These are phyloP conservation scores for Dictyostelium intermedium DNA, from an alignment of 78 protist genomes.

Conservation along the genomic window DNA sequence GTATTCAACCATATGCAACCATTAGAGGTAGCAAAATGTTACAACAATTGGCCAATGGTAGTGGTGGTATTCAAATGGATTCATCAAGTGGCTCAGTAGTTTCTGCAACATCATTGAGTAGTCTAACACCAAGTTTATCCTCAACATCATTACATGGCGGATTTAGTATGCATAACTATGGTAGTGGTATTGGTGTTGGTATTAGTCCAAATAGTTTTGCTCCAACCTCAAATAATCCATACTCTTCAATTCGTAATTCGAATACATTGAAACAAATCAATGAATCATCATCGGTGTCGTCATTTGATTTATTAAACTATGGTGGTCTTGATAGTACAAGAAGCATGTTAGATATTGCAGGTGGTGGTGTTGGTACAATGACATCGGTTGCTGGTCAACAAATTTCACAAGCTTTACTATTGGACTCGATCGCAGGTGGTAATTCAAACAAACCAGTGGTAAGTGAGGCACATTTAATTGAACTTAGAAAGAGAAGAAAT, in stretches of 20 bases:
- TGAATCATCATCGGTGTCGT: background rate
- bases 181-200: constrained; percentile 46
- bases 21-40: constrained; percentile 3
- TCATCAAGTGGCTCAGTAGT: background rate
- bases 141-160: background rate
- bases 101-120: background rate
- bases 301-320: background rate
- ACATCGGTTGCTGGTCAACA: background rate
- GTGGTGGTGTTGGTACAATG: constrained; percentile 77
- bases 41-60: background rate
- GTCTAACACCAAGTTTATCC: background rate
- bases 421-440: background rate
- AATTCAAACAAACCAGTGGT: background rate
- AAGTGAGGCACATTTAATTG: background rate
- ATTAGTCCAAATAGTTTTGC: background rate
- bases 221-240: background rate
- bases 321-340: background rate
- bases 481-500: constrained; percentile 24
- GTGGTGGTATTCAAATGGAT: background rate
- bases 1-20: background rate
- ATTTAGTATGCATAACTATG: constrained; percentile 13
- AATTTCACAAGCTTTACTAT: constrained; percentile 7
- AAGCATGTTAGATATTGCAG: constrained; percentile 37
- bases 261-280: background rate
- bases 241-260: background rate